Base-by-base conservation (phyloP, 2,329 filamentous ascomycete genomes). In the Penicillium sp. region DNA sequence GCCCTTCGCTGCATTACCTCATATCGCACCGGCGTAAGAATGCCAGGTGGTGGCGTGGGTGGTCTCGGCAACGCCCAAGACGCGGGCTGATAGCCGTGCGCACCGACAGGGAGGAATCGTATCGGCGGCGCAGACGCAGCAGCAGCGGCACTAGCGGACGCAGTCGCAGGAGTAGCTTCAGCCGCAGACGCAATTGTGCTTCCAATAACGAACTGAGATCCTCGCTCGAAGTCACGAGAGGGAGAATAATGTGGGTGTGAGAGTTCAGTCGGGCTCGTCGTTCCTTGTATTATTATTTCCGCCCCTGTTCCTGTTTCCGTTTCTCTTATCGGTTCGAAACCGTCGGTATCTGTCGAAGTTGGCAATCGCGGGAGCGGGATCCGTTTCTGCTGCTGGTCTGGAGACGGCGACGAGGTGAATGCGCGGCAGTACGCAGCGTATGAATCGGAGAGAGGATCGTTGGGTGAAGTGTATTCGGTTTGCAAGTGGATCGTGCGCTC, bases 381-480 rank as follows among this genome's bases (percentile, higher is more conserved):
- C 15, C 11, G 41, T 31, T 47, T 30, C 17, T 29, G 41, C 7
- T 47, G 45, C 5, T 23, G 44, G 13, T 30, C 31, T 13, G 17
- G 54, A 9, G 50, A 31, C 11, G 53, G 31, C 7, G 59, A 62
- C 9, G 60, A 56, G 4, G 60, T 65, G 48, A 67, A 67, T 1
- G 64, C 63, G 8, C 53, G 60, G 35, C 61, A 64, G 26, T 61
- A 66, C 5, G 64, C 63, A 17, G 64, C 62, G 13, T 66, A 69
- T 7, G 58, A 61, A 15, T 52, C 51, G 1, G 30, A 47, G 41
- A 59, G 49, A 9, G 41, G 13, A 13, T 59, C 57, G 3, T 41
- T 41, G 35, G 35, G 9, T 15, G 35, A 15, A 15, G 35, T 41
- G 35, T 41, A 41, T 41, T 41, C 35, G 13, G 35, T 41, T 15